Percentiles rank a stretch among this genome's conserved stretches.
Conservation (phyloP, 495 filamentous ascomycete genomes). For the Eremomyces bilateralis region DNA sequence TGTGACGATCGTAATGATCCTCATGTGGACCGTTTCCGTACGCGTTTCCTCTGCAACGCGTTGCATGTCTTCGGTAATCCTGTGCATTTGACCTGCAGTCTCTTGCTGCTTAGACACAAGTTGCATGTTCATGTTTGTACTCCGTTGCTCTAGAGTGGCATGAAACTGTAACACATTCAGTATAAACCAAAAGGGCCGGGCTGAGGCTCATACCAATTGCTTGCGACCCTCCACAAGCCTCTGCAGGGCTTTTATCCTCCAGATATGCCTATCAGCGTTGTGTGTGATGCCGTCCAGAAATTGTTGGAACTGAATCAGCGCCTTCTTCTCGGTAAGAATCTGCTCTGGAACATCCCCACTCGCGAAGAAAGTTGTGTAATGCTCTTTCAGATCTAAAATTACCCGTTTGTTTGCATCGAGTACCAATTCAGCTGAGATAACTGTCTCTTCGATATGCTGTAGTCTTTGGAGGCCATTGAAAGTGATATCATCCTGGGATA, state of each 20-base stretch:
- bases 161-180: conserved; percentile 12
- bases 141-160: conserved; percentile 14
- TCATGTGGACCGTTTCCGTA: conserved; percentile 17
- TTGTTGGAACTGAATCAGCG: conserved; percentile 12
- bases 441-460: conserved; percentile 20
- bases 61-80: conserved; percentile 13
- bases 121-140: conserved; percentile 14
- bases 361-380: conserved; percentile 9
- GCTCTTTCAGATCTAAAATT: conserved; percentile 16
- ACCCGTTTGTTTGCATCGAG: conserved; percentile 20
- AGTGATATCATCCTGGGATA: conserved; percentile 11
- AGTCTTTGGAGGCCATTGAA: conserved; percentile 21
- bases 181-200: background rate
- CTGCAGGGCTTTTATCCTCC: too few relatives aligned
- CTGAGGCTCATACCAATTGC: too few relatives aligned
- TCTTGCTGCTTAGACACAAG: conserved; percentile 14
- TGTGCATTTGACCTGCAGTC: conserved; percentile 16
- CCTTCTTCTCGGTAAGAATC: conserved; percentile 8
- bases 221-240: too few relatives aligned
- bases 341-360: conserved; percentile 1
- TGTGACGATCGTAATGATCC: conserved; percentile 23
- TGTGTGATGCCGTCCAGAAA: conserved; percentile 12
- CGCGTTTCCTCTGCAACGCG: conserved; percentile 10
- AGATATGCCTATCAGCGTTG: conserved; percentile 8
- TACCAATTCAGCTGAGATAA: conserved; percentile 18